Conservation (phyloP, 306 rosid species). For the Lupinus albus region DNA sequence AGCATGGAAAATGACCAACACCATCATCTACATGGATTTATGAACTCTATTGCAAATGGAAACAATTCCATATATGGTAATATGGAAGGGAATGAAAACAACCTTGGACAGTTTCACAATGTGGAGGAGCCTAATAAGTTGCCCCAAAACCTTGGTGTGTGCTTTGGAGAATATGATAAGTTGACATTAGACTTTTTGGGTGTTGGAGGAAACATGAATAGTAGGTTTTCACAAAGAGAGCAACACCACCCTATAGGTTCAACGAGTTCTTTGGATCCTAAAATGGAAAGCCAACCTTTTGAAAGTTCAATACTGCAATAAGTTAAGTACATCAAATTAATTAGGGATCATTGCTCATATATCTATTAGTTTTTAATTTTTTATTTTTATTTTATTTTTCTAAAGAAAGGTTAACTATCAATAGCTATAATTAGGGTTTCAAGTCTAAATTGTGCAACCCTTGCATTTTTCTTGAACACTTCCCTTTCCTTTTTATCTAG, state of each 20-base stretch:
- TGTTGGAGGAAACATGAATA: conserved; percentile 74
- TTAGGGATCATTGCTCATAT: conserved; percentile 18
- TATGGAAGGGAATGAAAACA: conserved; percentile 43
- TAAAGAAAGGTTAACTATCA: background rate
- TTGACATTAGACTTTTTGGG: conserved; percentile 80
- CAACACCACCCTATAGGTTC: conserved; percentile 48
- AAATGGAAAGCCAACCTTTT: conserved; percentile 59
- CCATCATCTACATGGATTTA: conserved; percentile 56
- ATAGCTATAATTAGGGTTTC: conserved; percentile 30
- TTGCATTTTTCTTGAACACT: conserved; percentile 13
- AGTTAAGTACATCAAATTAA: background rate
- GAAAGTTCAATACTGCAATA: conserved; percentile 54
- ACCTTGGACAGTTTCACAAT: conserved; percentile 39
- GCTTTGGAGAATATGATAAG: conserved; percentile 69
- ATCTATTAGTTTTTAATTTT: conserved; percentile 13
- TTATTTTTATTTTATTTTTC: background rate
- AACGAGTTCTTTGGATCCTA: conserved; percentile 52
- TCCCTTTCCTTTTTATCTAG: background rate
- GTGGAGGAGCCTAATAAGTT: conserved; percentile 47
- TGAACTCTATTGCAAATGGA: conserved; percentile 66
- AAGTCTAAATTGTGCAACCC: conserved; percentile 7
- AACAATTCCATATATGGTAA: conserved; percentile 50
- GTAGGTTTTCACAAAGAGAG: conserved; percentile 55
- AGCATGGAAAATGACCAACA: conserved; percentile 46
- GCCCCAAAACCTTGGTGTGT: conserved; percentile 54